Evolutionary conservation across 495 filamentous ascomycete species (phyloP).

Genomic region (Podospora pseudocomata): DNA sequence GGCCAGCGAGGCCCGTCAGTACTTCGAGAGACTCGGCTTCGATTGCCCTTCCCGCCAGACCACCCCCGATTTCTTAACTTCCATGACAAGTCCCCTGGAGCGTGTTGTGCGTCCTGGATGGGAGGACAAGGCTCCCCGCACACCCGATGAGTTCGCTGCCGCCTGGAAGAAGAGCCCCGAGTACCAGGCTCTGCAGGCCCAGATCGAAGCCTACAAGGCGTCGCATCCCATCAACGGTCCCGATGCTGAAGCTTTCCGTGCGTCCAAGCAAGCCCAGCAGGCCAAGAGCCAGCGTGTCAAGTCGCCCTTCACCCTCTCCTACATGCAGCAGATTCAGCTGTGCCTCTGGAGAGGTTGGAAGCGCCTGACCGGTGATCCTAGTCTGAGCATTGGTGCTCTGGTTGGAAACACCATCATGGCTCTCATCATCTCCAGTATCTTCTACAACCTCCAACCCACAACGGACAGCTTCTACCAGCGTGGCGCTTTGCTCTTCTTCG

Average conservation of each 20-base stretch:
- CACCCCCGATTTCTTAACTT: slow-evolving; percentile 77
- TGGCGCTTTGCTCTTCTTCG: slow-evolving; percentile 84
- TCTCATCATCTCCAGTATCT: slow-evolving; percentile 76
- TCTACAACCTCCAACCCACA: slow-evolving; percentile 64
- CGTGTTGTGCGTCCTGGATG: slow-evolving; percentile 61
- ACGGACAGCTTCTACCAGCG: slow-evolving; percentile 72
- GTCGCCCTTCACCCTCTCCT: slow-evolving; percentile 77
- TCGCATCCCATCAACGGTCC: slow-evolving; percentile 61
- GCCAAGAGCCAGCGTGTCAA: slow-evolving; percentile 57
- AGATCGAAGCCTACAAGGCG: slow-evolving; percentile 68
- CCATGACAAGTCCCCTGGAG: slow-evolving; percentile 68
- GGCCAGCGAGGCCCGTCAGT: slow-evolving; percentile 58
- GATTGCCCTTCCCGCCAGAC: slow-evolving; percentile 68
- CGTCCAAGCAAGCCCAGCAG: slow-evolving; percentile 62
- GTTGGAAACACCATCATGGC: slow-evolving; percentile 73
- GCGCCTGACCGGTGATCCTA: slow-evolving; percentile 66
- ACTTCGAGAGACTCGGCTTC: slow-evolving; percentile 73
- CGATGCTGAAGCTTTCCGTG: slow-evolving; percentile 63
- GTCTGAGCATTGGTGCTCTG: slow-evolving; percentile 63
- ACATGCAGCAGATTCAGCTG: slow-evolving; percentile 63
- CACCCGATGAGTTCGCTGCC: slow-evolving; percentile 71
- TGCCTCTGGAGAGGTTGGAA: slow-evolving; percentile 73
- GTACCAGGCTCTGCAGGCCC: slow-evolving; percentile 57
- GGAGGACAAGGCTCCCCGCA: slow-evolving; percentile 62
- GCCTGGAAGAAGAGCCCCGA: slow-evolving; percentile 74